Evolutionary conservation across 495 filamentous ascomycete genomes (phyloP).

Genomic region (Chaetomium cochliodes): DNA sequence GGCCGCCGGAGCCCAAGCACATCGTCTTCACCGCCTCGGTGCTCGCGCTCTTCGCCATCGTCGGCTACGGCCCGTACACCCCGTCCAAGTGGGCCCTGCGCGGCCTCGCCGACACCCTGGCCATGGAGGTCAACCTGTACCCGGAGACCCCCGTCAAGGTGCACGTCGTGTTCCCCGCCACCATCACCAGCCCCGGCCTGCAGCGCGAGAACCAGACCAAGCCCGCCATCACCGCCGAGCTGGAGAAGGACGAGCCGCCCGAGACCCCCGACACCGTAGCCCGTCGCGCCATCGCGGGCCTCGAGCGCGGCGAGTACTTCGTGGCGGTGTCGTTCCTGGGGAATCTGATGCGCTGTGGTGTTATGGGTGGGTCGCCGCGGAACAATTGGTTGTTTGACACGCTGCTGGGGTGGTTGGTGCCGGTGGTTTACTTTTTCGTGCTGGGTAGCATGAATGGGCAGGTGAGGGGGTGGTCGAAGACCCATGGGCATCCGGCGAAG

Average conservation of each 20-base stretch:
- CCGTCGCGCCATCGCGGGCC: conserved; percentile 59
- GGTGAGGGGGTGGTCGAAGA: conserved; percentile 57
- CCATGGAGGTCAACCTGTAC: conserved; percentile 83
- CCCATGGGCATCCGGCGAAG: conserved; percentile 53
- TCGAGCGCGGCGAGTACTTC: conserved; percentile 79
- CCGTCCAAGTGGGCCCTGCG: conserved; percentile 85
- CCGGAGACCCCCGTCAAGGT: conserved; percentile 65
- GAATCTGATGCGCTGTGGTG: conserved; percentile 61
- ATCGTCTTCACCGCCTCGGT: conserved; percentile 84
- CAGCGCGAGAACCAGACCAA: conserved; percentile 79
- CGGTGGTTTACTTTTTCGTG: conserved; percentile 62
- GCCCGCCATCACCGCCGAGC: conserved; percentile 71
- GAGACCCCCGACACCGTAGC: conserved; percentile 81
- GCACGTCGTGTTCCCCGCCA: conserved; percentile 81
- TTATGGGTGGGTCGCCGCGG: conserved; percentile 56
- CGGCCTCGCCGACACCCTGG: conserved; percentile 75
- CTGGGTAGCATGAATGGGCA: conserved; percentile 57
- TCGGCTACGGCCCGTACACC: conserved; percentile 83
- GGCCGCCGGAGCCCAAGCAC: conserved; percentile 62
- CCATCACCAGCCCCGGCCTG: conserved; percentile 72
- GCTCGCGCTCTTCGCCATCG: conserved; percentile 69
- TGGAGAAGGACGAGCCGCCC: conserved; percentile 78
- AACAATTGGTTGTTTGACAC: conserved; percentile 64
- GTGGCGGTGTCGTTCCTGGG: conserved; percentile 71
- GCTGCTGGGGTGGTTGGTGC: conserved; percentile 54